These are phyloP conservation scores for Coemansia sp. DNA, from an alignment of 192 early-diverging fungal species.

Conservation along the genomic window DNA sequence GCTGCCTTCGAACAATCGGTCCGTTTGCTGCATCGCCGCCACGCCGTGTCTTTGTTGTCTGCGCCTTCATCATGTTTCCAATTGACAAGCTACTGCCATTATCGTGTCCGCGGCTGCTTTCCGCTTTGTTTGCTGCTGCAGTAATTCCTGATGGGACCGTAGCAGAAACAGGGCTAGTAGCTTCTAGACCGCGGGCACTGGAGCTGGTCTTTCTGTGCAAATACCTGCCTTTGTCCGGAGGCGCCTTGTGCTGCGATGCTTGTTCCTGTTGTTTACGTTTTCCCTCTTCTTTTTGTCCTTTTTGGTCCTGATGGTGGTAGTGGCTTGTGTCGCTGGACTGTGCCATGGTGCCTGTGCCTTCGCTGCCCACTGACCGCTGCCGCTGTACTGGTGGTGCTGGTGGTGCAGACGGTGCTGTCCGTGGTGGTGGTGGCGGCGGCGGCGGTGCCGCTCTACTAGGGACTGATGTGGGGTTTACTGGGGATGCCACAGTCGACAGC, in stretches of 20 bases:
- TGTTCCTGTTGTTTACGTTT: constrained; percentile 15
- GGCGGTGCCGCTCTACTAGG: too few relatives aligned
- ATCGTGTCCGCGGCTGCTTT: constrained; percentile 5
- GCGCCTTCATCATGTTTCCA: constrained; percentile 39
- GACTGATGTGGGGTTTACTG: constrained; percentile 7
- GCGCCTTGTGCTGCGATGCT: background rate
- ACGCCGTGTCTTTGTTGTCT: constrained; percentile 12
- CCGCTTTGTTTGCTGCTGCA: background rate
- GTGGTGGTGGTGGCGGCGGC: constrained; percentile 1
- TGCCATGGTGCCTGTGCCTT: background rate
- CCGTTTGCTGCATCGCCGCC: constrained; percentile 10
- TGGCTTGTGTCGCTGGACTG: constrained; percentile 14
- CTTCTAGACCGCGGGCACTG: constrained; percentile 6
- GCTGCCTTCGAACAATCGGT: constrained; percentile 1
- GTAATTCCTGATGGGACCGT: background rate
- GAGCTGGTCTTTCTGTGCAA: constrained; percentile 14
- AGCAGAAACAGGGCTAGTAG: background rate
- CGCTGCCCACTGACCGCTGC: constrained; percentile 9
- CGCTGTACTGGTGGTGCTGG: constrained; percentile 16
- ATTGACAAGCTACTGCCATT: constrained; percentile 28
- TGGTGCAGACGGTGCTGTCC: constrained; percentile 9
- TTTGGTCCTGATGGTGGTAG: constrained; percentile 8
- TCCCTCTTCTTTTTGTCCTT: background rate
- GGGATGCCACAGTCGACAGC: constrained; percentile 17
- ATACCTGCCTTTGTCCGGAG: background rate